Conservation (phyloP, 2,329 filamentous ascomycete species). For the Botrytis pseudocinerea region DNA sequence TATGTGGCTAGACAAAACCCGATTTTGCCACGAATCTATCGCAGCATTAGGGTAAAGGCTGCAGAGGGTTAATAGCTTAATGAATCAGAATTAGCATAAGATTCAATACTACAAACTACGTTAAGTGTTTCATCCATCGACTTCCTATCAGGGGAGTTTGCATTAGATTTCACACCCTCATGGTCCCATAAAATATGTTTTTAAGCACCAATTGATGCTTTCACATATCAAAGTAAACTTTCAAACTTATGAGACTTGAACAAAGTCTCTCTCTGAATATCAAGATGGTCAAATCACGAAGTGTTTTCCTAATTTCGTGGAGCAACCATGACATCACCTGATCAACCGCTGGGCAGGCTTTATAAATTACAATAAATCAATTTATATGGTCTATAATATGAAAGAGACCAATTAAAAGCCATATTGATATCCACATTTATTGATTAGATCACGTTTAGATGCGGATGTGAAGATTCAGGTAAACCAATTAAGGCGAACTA, state of each 20-base stretch:
- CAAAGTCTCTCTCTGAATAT: too few species aligned
- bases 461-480: background rate
- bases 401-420: background rate
- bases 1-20: background rate
- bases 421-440: background rate
- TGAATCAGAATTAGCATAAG: background rate
- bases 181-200: background rate
- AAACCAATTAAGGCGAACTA: background rate
- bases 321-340: too few species aligned
- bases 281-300: background rate
- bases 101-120: background rate
- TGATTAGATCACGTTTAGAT: background rate
- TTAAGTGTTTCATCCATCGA: background rate
- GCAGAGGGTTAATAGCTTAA: too few species aligned
- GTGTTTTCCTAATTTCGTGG: background rate
- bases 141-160: background rate
- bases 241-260: background rate
- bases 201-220: background rate
- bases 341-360: too few species aligned
- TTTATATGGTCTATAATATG: background rate
- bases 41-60: background rate
- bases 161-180: background rate
- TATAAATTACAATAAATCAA: background rate
- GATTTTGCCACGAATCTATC: background rate
- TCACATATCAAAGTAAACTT: background rate